Evolutionary conservation across 2,329 filamentous ascomycete species (phyloP).

Genomic region (Coniochaeta sp.): DNA sequence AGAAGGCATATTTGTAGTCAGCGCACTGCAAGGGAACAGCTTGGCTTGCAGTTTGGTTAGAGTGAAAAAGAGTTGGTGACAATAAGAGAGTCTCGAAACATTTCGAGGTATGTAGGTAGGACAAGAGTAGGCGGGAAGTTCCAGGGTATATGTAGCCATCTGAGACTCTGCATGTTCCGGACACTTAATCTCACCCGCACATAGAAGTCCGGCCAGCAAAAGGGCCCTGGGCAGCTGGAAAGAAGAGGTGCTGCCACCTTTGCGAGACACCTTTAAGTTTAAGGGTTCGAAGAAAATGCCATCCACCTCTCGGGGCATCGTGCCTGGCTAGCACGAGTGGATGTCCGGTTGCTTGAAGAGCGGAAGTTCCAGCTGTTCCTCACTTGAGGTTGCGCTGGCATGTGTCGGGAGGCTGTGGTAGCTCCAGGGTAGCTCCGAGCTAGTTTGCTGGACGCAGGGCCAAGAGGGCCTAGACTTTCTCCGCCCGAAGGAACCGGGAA

Average conservation of each 20-base stretch:
- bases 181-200: too few species aligned
- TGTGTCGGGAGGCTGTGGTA: too few species aligned
- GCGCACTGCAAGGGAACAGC: neutral
- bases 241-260: too few species aligned
- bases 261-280: too few species aligned
- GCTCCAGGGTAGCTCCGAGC: neutral
- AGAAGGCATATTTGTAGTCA: neutral
- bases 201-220: too few species aligned
- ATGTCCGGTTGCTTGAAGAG: neutral
- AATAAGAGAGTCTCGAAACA: too few species aligned
- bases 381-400: neutral
- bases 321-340: neutral
- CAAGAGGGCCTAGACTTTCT: neutral
- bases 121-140: neutral
- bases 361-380: neutral
- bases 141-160: too few species aligned
- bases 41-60: neutral
- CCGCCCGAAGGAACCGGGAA: neutral
- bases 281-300: neutral
- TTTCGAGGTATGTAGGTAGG: too few species aligned
- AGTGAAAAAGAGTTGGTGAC: too few species aligned
- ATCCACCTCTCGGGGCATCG: neutral
- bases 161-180: too few species aligned
- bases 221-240: too few species aligned
- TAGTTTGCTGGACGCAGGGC: neutral